Percentiles rank a stretch among this genome's conserved stretches.
phyloP scores from a whole-genome alignment of 495 filamentous ascomycete genomes.

The Talaromyces stipitatus region DNA sequence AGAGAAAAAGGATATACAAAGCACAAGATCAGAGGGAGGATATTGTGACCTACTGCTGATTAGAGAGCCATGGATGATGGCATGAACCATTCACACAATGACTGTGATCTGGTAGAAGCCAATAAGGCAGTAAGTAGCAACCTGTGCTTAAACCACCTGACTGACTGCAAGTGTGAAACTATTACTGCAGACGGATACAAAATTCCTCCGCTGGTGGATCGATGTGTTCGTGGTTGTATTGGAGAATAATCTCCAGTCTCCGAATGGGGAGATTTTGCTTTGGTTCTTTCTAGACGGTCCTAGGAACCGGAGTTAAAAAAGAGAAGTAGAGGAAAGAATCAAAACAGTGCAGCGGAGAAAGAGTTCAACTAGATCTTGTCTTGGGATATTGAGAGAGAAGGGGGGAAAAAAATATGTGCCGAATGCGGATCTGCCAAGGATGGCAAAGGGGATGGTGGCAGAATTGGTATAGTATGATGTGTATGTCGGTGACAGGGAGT shows the following conservation, averaged over 20 bases:
- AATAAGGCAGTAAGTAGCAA: background rate
- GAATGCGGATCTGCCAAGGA: background rate
- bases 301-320: background rate
- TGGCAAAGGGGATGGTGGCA: background rate
- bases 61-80: conserved; percentile 1
- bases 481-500: background rate
- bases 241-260: background rate
- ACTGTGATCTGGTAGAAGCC: background rate
- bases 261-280: conserved; percentile 1
- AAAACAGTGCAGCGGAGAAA: background rate
- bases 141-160: background rate
- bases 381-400: background rate
- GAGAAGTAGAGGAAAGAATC: background rate
- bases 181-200: conserved; percentile 4
- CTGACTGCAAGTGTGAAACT: background rate
- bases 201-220: background rate
- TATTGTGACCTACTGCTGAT: background rate
- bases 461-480: background rate
- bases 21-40: background rate
- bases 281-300: background rate
- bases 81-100: background rate
- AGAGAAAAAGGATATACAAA: background rate
- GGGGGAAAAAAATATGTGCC: background rate
- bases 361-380: background rate
- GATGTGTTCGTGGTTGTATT: background rate